These are phyloP conservation scores for Cladobotryum protrusum DNA, from an alignment of 2,329 filamentous ascomycete species.

Conservation along the genomic window DNA sequence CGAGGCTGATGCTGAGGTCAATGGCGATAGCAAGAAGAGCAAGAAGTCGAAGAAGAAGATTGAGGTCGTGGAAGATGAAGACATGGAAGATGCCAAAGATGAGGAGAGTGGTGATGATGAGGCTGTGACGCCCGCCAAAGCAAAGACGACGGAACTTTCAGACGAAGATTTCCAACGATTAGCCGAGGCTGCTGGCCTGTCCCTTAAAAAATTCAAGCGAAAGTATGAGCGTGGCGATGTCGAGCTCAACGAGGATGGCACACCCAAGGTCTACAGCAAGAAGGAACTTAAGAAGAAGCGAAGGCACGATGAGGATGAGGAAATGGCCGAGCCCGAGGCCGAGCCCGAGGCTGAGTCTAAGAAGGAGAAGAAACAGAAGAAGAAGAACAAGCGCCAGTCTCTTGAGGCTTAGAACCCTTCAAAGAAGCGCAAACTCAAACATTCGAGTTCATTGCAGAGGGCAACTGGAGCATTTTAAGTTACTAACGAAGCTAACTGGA, in stretches of 20 bases:
- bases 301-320: constrained; percentile 61
- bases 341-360: constrained; percentile 49
- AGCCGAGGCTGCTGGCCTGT: constrained; percentile 62
- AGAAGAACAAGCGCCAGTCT: constrained; percentile 42
- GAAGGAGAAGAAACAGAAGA: constrained; percentile 52
- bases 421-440: constrained; percentile 11
- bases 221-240: constrained; percentile 74
- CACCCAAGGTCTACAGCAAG: constrained; percentile 63
- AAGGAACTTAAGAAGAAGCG: constrained; percentile 77
- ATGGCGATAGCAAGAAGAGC: constrained; percentile 31
- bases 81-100: constrained; percentile 37
- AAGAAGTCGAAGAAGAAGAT: constrained; percentile 40
- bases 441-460: not conserved
- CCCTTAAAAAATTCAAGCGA: constrained; percentile 69
- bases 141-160: constrained; percentile 39
- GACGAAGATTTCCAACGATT: constrained; percentile 53
- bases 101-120: constrained; percentile 29
- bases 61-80: constrained; percentile 35
- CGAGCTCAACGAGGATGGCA: constrained; percentile 57
- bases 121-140: constrained; percentile 27
- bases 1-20: constrained; percentile 47
- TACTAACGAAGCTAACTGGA: not conserved
- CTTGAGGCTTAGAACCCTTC: constrained; percentile 22
- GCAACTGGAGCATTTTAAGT: no score
- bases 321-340: constrained; percentile 33